Evolutionary conservation across 768 basidiomycete genomes (phyloP).

Genomic region (Amanita jacksonii): DNA sequence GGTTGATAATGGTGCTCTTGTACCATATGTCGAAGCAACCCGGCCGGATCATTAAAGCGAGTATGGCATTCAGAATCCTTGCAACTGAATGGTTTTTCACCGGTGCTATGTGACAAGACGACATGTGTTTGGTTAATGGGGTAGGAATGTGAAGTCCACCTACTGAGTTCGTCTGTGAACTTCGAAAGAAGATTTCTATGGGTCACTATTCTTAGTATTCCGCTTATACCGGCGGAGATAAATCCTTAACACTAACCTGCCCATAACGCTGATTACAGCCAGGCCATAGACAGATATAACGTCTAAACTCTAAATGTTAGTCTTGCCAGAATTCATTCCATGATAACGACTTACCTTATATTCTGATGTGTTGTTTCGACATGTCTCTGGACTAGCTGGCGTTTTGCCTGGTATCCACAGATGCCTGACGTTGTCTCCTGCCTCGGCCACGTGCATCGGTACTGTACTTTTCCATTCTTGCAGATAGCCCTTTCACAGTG

Average conservation of each 20-base stretch:
- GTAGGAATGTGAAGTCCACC: neutral
- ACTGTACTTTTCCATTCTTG: neutral
- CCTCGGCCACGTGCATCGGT: neutral
- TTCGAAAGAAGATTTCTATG: neutral
- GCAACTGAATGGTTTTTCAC: conserved; percentile 12
- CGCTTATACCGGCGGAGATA: neutral
- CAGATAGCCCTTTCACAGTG: too few species aligned
- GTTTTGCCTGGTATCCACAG: neutral
- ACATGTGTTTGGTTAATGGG: neutral
- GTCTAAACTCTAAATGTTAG: neutral
- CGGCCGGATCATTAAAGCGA: conserved; percentile 17
- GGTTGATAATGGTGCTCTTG: conserved; percentile 14
- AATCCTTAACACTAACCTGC: neutral
- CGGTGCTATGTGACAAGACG: conserved; percentile 11
- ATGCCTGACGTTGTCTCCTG: neutral
- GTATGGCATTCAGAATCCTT: conserved; percentile 9
- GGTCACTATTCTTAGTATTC: too few species aligned
- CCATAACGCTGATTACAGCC: neutral
- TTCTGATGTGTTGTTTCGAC: neutral
- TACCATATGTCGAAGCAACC: conserved; percentile 15
- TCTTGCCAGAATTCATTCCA: neutral
- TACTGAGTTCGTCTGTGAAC: neutral
- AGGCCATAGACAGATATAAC: neutral
- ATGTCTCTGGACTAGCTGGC: neutral
- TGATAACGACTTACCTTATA: neutral